A percentile compares a stretch with the other conserved stretches of the same genome.
Evolutionary conservation across 768 basidiomycete genomes (phyloP).

Genomic region (Hericium rajendrae): DNA sequence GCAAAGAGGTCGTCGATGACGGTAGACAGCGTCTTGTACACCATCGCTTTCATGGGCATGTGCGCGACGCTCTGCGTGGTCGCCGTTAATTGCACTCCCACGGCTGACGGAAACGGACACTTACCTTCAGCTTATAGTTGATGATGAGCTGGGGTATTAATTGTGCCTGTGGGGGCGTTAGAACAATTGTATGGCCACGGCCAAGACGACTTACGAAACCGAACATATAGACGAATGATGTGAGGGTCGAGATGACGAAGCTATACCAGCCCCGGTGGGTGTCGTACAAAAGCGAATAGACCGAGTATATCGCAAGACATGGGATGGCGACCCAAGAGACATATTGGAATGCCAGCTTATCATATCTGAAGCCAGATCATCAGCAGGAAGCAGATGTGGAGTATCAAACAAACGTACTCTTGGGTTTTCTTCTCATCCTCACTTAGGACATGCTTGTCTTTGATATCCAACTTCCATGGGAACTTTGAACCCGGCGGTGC

Average conservation of each 20-base stretch:
- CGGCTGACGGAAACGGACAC: conserved; percentile 6
- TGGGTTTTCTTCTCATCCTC: conserved; percentile 98
- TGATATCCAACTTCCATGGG: conserved; percentile 76
- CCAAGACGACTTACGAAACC: conserved; percentile 71
- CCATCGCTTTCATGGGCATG: conserved; percentile 98
- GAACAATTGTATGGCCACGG: conserved; percentile 9
- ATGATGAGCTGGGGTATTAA: conserved; percentile 84
- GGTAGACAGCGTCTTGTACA: conserved; percentile 86
- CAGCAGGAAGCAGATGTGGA: neutral
- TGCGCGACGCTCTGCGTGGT: conserved; percentile 76
- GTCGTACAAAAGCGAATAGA: conserved; percentile 75
- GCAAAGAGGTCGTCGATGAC: conserved; percentile 91
- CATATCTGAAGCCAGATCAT: conserved; percentile 44
- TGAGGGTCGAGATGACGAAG: conserved; percentile 87
- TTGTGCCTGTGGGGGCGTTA: conserved; percentile 50
- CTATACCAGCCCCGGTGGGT: conserved; percentile 94
- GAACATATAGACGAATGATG: conserved; percentile 92
- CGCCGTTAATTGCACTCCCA: neutral
- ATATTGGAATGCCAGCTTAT: conserved; percentile 88
- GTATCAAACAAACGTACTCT: conserved; percentile 48
- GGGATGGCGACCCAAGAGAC: conserved; percentile 89
- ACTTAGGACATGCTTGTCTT: conserved; percentile 92
- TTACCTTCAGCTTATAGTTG: conserved; percentile 92
- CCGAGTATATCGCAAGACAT: conserved; percentile 61
- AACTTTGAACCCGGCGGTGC: conserved; percentile 54